phyloP scores from a whole-genome alignment of 495 filamentous ascomycete species.

The Apiosordaria backusii region DNA sequence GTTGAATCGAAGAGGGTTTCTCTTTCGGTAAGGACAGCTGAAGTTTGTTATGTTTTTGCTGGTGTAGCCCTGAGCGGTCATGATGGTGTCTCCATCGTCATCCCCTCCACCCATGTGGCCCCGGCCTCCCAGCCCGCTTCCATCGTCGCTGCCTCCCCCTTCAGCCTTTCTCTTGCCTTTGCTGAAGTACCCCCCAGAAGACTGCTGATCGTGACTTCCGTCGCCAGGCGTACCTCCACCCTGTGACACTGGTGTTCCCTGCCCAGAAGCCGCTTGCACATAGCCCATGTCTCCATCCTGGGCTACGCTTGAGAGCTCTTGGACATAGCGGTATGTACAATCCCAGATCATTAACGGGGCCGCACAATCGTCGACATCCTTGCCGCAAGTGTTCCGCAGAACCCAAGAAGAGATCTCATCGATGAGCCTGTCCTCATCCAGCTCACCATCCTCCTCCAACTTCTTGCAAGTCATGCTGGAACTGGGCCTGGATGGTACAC shows the following conservation, averaged over 20 bases:
- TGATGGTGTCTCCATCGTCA: slow-evolving; percentile 18
- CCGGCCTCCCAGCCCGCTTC: slow-evolving; percentile 18
- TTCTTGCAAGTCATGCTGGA: slow-evolving; percentile 10
- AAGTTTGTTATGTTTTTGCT: slow-evolving; percentile 22
- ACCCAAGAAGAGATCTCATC: slow-evolving; percentile 32
- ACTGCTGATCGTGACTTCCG: slow-evolving; percentile 8
- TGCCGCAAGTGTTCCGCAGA: slow-evolving; percentile 27
- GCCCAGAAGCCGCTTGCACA: slow-evolving; percentile 16
- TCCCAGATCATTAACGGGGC: slow-evolving; percentile 31
- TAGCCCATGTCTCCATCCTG: slow-evolving; percentile 19
- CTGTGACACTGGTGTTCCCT: slow-evolving; percentile 18
- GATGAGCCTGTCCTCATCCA: slow-evolving; percentile 22
- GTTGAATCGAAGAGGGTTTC: slow-evolving; percentile 38
- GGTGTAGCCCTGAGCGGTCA: slow-evolving; percentile 14
- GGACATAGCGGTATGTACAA: slow-evolving; percentile 29
- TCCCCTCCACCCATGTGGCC: slow-evolving; percentile 15
- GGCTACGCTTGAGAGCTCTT: slow-evolving; percentile 26
- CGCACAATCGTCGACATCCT: slow-evolving; percentile 30
- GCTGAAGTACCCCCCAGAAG: slow-evolving; percentile 10
- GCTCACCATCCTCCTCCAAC: slow-evolving; percentile 15
- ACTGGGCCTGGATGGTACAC: slow-evolving; percentile 7
- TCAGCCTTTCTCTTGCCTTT: slow-evolving; percentile 34
- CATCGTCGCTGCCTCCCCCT: slow-evolving; percentile 24
- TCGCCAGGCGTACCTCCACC: slow-evolving; percentile 13
- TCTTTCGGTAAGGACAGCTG: slow-evolving; percentile 39